Conservation (phyloP, 1,284 basidiomycete species). For the Puccinia horiana region DNA sequence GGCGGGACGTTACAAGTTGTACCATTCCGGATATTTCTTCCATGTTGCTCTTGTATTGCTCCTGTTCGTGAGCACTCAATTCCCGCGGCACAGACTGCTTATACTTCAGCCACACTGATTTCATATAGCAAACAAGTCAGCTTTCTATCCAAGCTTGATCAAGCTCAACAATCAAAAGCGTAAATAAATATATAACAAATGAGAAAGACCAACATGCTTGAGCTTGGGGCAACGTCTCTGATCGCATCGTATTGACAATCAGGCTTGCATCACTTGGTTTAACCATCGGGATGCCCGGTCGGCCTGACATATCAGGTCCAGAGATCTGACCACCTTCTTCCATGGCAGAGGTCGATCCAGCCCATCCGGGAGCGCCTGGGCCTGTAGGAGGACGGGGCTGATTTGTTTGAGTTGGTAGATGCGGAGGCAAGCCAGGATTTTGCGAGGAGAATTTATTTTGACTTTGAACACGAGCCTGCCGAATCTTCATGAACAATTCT, state of each 20-base stretch:
- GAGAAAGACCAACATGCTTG: slow-evolving; percentile 16
- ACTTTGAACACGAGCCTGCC: slow-evolving; percentile 34
- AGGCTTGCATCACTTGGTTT: slow-evolving; percentile 26
- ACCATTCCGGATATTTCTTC: slow-evolving; percentile 34
- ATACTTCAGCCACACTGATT: slow-evolving; percentile 43
- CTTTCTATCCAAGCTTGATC: neutral
- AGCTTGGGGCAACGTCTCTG: slow-evolving; percentile 14
- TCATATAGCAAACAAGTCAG: neutral
- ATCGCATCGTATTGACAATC: neutral
- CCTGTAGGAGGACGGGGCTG: neutral
- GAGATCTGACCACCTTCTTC: slow-evolving; percentile 10
- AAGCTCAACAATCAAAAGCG: neutral
- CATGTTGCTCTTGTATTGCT: slow-evolving; percentile 39
- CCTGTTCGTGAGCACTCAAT: slow-evolving; percentile 22
- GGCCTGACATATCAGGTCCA: slow-evolving; percentile 12
- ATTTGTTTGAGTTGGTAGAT: neutral
- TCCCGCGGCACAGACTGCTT: slow-evolving; percentile 7
- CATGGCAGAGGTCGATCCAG: neutral
- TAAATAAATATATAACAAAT: neutral
- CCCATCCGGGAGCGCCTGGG: neutral
- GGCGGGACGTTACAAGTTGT: neutral
- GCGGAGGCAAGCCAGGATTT: slow-evolving; percentile 8
- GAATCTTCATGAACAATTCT: slow-evolving; percentile 36
- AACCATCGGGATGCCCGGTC: neutral
- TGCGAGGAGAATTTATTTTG: slow-evolving; percentile 17